Conservation (phyloP, 2,329 filamentous ascomycete genomes). For the Neopestalotiopsis sp. region DNA sequence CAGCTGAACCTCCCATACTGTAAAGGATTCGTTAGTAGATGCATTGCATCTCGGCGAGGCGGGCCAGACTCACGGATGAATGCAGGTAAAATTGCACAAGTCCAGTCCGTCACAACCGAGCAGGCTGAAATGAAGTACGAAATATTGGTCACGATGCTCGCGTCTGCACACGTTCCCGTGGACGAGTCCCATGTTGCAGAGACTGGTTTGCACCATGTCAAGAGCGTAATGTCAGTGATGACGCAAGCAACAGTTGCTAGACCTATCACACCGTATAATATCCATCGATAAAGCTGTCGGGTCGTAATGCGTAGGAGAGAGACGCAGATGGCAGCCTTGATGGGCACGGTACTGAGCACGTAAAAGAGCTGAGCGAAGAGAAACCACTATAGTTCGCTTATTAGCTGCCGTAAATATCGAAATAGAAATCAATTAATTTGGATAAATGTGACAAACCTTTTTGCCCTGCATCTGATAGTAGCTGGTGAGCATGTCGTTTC, state of each 20-base stretch:
- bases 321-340: conserved; percentile 10
- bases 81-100: conserved; percentile 5
- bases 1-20: conserved; percentile 11
- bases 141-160: neutral
- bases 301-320: neutral
- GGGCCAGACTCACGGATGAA: neutral
- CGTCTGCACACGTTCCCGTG: neutral
- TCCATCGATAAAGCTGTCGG: neutral
- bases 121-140: conserved; percentile 10
- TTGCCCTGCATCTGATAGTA: conserved; percentile 5
- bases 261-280: conserved; percentile 6
- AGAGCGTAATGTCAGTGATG: neutral
- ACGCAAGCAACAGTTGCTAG: neutral
- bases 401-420: too few relatives aligned
- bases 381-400: neutral
- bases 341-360: conserved; percentile 8
- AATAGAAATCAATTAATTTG: too few relatives aligned
- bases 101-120: conserved; percentile 8
- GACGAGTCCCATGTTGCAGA: conserved; percentile 7
- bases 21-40: neutral
- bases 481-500: neutral
- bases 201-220: conserved; percentile 13
- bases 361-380: conserved; percentile 4
- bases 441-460: neutral
- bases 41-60: too few relatives aligned